Base-by-base conservation (phyloP, 768 basidiomycete species). In the Suillus cothurnatus region DNA sequence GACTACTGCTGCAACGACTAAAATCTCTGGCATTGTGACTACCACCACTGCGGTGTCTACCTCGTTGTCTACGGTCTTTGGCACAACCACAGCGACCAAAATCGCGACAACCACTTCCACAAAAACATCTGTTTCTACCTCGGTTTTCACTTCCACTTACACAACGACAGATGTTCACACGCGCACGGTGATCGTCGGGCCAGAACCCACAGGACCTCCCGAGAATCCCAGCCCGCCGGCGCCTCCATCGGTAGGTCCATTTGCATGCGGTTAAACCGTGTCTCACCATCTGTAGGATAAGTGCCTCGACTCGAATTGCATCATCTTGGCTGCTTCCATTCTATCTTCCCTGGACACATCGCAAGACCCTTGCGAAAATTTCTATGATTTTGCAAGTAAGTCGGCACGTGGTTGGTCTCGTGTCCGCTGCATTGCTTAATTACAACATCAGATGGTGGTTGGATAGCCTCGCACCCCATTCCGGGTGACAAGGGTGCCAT, bases 341-440 rank as follows among this genome's bases (percentile, higher is more conserved):
- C 79, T 99, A 17, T 86, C 89, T 23, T 88, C 88, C 1, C 77
- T 99, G 26, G 96, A 99, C 73, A 84, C 84, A 12, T 81, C 87
- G 11, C 84, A 91, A 69, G 95, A 99, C 73, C 97, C 97, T 0
- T 99, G 97, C 77, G 93, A 98, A 69, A 91, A 95, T 77, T 97
- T 98, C 76, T 98, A 95, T 73, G 86, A 90, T 68, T 99, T 89
- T 78, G 88, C 95, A 12, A 96, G 95, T 96, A 72, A 71, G 93
- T 88, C 11, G 15, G 41, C 38, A 39, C 61, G 23, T 58, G 26
- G 50, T 45, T 34, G 28, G 6, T 12, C 47, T 14, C 52, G n/a
- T 58, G 31, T 41, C 60, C 41, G 49, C 63, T 61, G 45, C 60
- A 65, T 55, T 52, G 26, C 68, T 69, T 23, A 66, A 21, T 45